Percentiles rank a stretch among this genome's conserved stretches.
Conservation (phyloP, 2,329 filamentous ascomycete genomes). For the Trichoderma pleuroti region DNA sequence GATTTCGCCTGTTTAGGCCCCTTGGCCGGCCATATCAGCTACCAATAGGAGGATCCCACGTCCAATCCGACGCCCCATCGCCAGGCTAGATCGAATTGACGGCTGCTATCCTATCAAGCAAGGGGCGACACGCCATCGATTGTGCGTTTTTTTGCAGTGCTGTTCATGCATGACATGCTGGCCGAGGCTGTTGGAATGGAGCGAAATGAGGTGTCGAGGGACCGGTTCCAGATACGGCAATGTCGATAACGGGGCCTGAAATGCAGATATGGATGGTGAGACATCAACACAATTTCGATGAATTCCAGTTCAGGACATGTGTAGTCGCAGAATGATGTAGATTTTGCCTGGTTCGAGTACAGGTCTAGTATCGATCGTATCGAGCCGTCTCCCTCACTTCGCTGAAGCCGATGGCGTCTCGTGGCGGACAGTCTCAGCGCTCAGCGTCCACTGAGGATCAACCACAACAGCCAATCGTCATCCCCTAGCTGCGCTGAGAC, state of each 20-base stretch:
- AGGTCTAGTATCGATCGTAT: background rate
- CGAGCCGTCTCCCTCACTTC: background rate
- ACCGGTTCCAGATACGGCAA: background rate
- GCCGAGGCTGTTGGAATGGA: conserved; percentile 12
- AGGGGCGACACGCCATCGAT: conserved; percentile 10
- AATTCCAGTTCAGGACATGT: conserved; percentile 1
- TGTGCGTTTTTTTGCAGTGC: background rate
- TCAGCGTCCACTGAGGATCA: background rate
- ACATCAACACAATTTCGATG: background rate
- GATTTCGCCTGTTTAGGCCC: background rate
- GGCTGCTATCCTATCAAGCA: conserved; percentile 1
- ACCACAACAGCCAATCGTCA: background rate
- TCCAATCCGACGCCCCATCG: conserved; percentile 9
- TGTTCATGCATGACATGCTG: conserved; percentile 17
- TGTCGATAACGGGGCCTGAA: background rate
- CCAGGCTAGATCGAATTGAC: background rate
- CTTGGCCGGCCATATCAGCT: background rate
- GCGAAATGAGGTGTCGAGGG: background rate
- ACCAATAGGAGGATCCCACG: conserved; percentile 14
- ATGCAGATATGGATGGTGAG: background rate
- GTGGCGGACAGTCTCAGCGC: background rate
- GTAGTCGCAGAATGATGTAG: background rate
- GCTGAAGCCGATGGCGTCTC: background rate
- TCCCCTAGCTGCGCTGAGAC: background rate
- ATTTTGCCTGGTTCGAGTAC: background rate